phyloP scores from a whole-genome alignment of 1,284 basidiomycete species.

The Malassezia slooffiae region DNA sequence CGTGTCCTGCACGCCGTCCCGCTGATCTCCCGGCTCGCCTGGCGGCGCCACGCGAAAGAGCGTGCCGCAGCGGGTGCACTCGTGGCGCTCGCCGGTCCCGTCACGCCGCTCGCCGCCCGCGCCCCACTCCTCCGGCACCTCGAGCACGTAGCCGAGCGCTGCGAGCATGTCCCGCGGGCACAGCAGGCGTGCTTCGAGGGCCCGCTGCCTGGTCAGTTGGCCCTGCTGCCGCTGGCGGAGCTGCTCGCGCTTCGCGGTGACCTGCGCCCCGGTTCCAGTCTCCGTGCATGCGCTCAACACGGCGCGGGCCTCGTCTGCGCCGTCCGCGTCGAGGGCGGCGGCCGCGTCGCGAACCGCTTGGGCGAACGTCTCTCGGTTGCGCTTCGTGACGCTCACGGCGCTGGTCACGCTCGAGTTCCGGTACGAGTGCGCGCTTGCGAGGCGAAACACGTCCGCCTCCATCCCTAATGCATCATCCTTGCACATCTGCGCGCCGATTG shows the following conservation, averaged over 20 bases:
- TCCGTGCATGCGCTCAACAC: constrained; percentile 22
- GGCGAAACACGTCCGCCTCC: constrained; percentile 22
- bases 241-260: constrained; percentile 21
- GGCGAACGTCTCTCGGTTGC: constrained; percentile 12
- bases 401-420: constrained; percentile 28
- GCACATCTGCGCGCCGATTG: constrained; percentile 17
- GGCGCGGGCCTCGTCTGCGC: constrained; percentile 3
- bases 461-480: constrained; percentile 20
- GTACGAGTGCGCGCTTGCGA: constrained; percentile 19
- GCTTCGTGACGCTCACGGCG: constrained; percentile 25
- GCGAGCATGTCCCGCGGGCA: constrained; percentile 26
- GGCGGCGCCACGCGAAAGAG: constrained; percentile 27
- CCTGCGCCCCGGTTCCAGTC: constrained; percentile 23
- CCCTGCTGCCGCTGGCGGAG: constrained; percentile 11
- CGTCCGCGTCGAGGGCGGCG: background rate
- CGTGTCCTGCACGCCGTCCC: constrained; percentile 17
- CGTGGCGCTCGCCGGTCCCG: constrained; percentile 23
- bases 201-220: constrained; percentile 18
- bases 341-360: constrained; percentile 10
- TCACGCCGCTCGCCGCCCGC: constrained; percentile 21
- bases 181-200: constrained; percentile 23
- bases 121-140: constrained; percentile 21
- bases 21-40: constrained; percentile 14
- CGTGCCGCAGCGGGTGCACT: constrained; percentile 32
- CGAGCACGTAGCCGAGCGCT: constrained; percentile 22